A percentile compares a stretch with the other conserved stretches of the same genome.
phyloP scores from a whole-genome alignment of 2,329 filamentous ascomycete genomes.

The Ceratocystis lukuohia region DNA sequence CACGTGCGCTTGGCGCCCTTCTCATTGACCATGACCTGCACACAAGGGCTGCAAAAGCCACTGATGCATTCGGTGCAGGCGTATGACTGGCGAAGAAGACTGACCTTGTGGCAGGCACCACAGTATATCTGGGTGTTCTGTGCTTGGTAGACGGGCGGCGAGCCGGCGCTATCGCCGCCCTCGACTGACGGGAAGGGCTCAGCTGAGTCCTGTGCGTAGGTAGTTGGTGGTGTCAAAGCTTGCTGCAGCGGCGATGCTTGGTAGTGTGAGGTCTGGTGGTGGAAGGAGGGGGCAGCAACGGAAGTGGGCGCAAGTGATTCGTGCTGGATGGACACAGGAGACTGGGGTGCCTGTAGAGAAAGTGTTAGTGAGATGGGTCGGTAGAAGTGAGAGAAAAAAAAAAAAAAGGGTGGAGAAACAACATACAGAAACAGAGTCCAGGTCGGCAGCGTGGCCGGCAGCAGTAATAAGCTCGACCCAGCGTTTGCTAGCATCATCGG shows the following conservation, averaged over 20 bases:
- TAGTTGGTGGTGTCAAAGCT: slow-evolving; percentile 68
- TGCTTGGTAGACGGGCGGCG: slow-evolving; percentile 60
- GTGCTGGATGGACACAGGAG: slow-evolving; percentile 49
- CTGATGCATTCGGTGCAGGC: slow-evolving; percentile 95
- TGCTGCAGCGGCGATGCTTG: slow-evolving; percentile 85
- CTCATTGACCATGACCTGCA: slow-evolving; percentile 64
- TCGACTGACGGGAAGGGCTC: slow-evolving; percentile 87
- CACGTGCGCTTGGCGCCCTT: slow-evolving; percentile 65
- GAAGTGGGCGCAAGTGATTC: slow-evolving; percentile 46
- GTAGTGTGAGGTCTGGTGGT: slow-evolving; percentile 43
- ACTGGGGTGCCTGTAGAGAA: slow-evolving; percentile 44
- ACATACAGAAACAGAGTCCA: slow-evolving; percentile 78
- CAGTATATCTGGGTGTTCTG: slow-evolving; percentile 84
- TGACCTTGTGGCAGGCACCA: slow-evolving; percentile 68
- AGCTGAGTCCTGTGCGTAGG: slow-evolving; percentile 48
- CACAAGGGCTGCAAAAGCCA: slow-evolving; percentile 77
- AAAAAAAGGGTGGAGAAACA: background rate
- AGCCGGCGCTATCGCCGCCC: slow-evolving; percentile 55
- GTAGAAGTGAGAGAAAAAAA: background rate
- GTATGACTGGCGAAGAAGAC: slow-evolving; percentile 67
- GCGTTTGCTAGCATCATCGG: slow-evolving; percentile 67
- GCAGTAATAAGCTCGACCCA: slow-evolving; percentile 97
- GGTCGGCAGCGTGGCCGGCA: slow-evolving; percentile 58
- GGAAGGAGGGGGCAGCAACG: slow-evolving; percentile 46
- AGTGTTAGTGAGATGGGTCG: slow-evolving; percentile 1